Evolutionary conservation across 352 stramenopile species (phyloP).

Genomic region (Globisporangium parvum): DNA sequence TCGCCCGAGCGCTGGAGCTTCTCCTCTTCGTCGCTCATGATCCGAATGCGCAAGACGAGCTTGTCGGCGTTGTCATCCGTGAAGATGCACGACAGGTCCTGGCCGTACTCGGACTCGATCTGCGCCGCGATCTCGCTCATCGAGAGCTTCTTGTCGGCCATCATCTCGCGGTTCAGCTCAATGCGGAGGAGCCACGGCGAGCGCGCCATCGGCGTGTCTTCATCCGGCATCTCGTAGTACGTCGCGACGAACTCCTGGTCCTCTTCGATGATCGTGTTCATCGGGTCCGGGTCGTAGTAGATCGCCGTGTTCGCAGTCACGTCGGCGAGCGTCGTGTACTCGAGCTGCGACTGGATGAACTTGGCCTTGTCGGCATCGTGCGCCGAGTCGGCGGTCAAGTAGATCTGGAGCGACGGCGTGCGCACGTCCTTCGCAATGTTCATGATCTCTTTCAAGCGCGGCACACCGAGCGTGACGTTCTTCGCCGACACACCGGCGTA

Average conservation of each 20-base stretch:
- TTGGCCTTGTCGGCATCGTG: slow-evolving; percentile 86
- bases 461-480: slow-evolving; percentile 99
- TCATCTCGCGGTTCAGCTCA: slow-evolving; percentile 96
- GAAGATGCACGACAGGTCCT: slow-evolving; percentile 95
- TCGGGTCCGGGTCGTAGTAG: slow-evolving; percentile 98
- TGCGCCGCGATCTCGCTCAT: slow-evolving; percentile 96
- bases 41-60: slow-evolving; percentile 95
- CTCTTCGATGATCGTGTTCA: slow-evolving; percentile 95
- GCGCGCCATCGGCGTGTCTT: slow-evolving; percentile 91
- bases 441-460: slow-evolving; percentile 99
- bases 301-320: slow-evolving; percentile 97
- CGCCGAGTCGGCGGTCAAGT: slow-evolving; percentile 86
- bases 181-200: slow-evolving; percentile 98
- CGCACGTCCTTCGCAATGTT: slow-evolving; percentile 98
- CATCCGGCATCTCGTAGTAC: slow-evolving; percentile 97
- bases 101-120: slow-evolving; percentile 94
- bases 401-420: slow-evolving; percentile 96
- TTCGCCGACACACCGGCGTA: slow-evolving; percentile 98
- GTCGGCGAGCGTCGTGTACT: slow-evolving; percentile 97
- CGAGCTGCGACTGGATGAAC: slow-evolving; percentile 91
- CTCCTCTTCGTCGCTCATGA: slow-evolving; percentile 93
- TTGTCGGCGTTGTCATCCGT: slow-evolving; percentile 98
- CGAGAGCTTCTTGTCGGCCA: slow-evolving; percentile 96
- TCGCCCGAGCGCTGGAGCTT: slow-evolving; percentile 79
- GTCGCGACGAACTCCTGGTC: slow-evolving; percentile 97